These are phyloP conservation scores for Lagenidium sp. DNA, from an alignment of 352 stramenopile genomes.

Conservation along the genomic window DNA sequence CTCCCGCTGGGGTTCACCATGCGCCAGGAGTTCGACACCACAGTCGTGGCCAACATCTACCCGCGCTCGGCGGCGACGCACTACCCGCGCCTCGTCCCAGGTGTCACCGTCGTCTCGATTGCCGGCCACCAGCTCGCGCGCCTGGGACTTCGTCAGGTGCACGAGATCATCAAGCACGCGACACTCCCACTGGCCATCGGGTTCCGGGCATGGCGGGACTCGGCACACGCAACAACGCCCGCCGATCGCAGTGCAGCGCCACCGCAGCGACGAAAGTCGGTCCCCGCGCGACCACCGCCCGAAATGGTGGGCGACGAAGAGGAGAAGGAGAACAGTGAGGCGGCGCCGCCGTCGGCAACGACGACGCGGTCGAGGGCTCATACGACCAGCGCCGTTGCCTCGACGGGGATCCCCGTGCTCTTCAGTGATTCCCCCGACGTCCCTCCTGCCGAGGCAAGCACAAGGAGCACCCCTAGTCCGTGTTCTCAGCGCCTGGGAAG, in stretches of 20 bases:
- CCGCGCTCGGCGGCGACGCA: constrained; percentile 65
- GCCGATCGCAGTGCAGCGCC: neutral
- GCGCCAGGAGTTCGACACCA: constrained; percentile 65
- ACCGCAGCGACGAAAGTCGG: constrained; percentile 9
- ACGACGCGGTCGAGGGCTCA: constrained; percentile 3
- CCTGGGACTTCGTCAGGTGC: constrained; percentile 71
- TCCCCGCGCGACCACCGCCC: neutral
- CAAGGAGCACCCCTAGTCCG: constrained; percentile 1
- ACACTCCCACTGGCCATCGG: constrained; percentile 53
- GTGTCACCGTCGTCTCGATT: constrained; percentile 71
- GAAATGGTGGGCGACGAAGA: neutral
- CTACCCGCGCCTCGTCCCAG: constrained; percentile 57
- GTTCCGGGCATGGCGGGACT: constrained; percentile 40
- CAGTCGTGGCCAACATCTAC: constrained; percentile 80
- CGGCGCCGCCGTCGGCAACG: neutral
- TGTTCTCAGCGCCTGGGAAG: constrained; percentile 16
- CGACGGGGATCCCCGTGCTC: neutral
- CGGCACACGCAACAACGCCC: constrained; percentile 2
- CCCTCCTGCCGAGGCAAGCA: neutral
- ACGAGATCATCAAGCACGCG: constrained; percentile 78
- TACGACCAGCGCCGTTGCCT: neutral
- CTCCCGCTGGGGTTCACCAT: constrained; percentile 82
- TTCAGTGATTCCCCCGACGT: constrained; percentile 2
- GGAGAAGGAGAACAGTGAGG: neutral
- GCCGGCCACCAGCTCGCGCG: constrained; percentile 40